A percentile compares a stretch with the other conserved stretches of the same genome.
Conservation (phyloP, 2,329 filamentous ascomycete genomes). For the Xylariaceae sp. region DNA sequence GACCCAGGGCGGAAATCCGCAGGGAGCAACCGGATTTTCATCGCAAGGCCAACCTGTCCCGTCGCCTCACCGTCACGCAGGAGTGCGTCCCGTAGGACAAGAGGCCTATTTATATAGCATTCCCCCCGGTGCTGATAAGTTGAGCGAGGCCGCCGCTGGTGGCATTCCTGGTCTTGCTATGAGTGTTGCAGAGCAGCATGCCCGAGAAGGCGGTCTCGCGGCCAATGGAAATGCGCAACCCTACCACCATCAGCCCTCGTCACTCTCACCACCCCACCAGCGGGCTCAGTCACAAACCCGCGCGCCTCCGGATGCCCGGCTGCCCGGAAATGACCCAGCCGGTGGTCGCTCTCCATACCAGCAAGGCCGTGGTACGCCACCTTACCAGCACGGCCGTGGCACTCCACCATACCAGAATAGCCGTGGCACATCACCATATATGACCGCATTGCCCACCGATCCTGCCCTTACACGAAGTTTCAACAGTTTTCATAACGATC, state of each 20-base stretch:
- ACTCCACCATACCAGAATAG: constrained; percentile 33
- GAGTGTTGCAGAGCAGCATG: constrained; percentile 59
- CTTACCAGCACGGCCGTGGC: constrained; percentile 33
- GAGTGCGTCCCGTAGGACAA: constrained; percentile 22
- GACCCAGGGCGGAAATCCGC: constrained; percentile 29
- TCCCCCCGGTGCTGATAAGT: constrained; percentile 64
- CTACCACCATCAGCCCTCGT: constrained; percentile 20
- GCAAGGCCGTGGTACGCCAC: constrained; percentile 34
- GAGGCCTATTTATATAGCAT: constrained; percentile 36
- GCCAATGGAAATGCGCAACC: constrained; percentile 45
- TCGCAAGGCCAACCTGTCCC: constrained; percentile 27
- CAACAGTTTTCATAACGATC: constrained; percentile 55
- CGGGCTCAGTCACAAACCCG: constrained; percentile 15
- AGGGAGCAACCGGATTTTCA: constrained; percentile 15
- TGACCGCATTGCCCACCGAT: constrained; percentile 36
- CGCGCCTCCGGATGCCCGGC: constrained; percentile 21
- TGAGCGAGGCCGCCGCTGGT: constrained; percentile 55
- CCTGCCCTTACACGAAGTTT: constrained; percentile 47
- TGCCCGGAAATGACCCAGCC: constrained; percentile 19
- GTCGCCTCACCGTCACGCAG: constrained; percentile 26
- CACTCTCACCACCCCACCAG: constrained; percentile 21
- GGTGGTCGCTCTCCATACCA: constrained; percentile 25
- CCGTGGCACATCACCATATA: constrained; percentile 39
- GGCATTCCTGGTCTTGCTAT: constrained; percentile 65
- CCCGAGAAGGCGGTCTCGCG: constrained; percentile 59